phyloP scores from a whole-genome alignment of 345 rosid species.

The Syzygium aqueum region DNA sequence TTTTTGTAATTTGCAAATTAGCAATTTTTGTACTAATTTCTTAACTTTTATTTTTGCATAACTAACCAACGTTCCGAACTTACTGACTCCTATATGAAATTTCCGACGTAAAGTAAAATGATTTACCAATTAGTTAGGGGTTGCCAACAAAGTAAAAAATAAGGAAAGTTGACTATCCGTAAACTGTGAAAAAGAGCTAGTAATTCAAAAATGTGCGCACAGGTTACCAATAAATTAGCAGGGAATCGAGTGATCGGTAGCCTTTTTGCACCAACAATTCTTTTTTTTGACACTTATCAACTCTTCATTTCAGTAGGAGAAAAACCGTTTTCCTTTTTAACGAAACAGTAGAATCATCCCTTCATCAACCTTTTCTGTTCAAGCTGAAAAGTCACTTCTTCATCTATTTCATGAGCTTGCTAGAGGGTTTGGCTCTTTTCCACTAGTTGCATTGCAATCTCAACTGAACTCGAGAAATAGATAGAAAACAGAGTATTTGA shows the following conservation, averaged over 20 bases:
- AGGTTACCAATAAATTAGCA: background rate
- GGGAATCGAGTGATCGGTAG: background rate
- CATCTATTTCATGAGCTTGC: background rate
- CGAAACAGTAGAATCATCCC: background rate
- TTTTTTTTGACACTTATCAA: background rate
- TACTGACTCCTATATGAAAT: background rate
- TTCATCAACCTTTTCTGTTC: background rate
- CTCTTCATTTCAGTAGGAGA: background rate
- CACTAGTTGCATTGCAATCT: background rate
- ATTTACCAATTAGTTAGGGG: fast-evolving
- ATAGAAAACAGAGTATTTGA: background rate
- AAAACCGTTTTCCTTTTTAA: background rate
- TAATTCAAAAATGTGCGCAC: background rate
- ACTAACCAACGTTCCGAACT: background rate
- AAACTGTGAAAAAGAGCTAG: background rate
- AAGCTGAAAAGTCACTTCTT: background rate
- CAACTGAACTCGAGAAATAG: background rate
- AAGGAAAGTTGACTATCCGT: background rate
- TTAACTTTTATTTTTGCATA: background rate
- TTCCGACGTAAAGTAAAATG: background rate
- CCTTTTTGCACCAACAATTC: background rate
- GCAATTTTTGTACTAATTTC: background rate
- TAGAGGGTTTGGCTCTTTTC: background rate
- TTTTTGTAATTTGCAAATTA: background rate
- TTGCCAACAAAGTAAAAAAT: background rate